phyloP scores from a whole-genome alignment of 257 asterid species.

The Coffea eugenioides region DNA sequence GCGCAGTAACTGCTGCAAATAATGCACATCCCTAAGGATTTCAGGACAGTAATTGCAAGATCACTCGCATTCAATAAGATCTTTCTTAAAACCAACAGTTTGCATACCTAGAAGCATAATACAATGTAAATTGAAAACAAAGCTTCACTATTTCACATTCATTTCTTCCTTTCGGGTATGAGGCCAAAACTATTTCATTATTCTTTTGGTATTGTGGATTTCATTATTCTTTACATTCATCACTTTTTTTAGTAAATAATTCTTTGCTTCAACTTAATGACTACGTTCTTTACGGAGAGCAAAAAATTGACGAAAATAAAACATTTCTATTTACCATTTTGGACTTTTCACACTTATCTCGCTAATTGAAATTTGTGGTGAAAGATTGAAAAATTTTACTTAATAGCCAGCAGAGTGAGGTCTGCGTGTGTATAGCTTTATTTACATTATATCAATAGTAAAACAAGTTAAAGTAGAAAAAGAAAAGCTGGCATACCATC shows the following conservation, averaged over 20 bases:
- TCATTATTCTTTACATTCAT: neutral
- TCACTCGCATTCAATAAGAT: neutral
- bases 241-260: no score
- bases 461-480: neutral
- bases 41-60: neutral
- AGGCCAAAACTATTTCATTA: neutral
- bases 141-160: neutral
- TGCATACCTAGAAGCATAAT: neutral
- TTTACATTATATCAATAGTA: neutral
- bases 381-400: neutral
- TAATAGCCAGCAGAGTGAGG: neutral
- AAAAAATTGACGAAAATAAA: neutral
- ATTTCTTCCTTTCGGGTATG: neutral
- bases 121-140: neutral
- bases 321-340: neutral
- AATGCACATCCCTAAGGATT: neutral
- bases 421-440: neutral
- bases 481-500: constrained; percentile 57
- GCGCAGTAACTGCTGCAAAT: neutral
- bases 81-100: constrained; percentile 2
- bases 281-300: neutral
- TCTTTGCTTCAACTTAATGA: neutral
- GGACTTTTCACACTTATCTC: neutral
- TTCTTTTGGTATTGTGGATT: neutral
- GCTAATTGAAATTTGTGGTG: neutral